Conservation (phyloP, 306 rosid genomes). For the Hippophae gyantsensis region DNA sequence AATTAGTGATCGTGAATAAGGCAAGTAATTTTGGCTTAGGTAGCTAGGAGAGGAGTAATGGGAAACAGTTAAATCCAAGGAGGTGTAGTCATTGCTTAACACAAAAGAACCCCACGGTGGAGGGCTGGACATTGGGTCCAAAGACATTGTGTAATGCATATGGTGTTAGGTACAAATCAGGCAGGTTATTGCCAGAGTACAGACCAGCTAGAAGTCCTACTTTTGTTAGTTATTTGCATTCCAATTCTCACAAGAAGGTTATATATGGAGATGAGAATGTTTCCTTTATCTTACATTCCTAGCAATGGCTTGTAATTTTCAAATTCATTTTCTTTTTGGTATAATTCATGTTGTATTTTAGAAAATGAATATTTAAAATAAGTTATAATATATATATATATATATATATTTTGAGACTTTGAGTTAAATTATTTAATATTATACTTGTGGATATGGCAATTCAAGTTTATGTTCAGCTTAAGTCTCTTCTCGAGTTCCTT, state of each 20-base stretch:
- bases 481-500: too few relatives aligned
- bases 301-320: neutral
- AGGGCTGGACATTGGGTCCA: conserved; percentile 69
- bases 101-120: conserved; percentile 69
- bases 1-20: conserved; percentile 6
- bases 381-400: too few relatives aligned
- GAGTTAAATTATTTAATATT: too few relatives aligned
- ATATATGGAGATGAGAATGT: conserved; percentile 70
- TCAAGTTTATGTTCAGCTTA: too few relatives aligned
- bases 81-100: conserved; percentile 54
- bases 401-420: too few relatives aligned
- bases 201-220: conserved; percentile 67
- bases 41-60: conserved; percentile 15
- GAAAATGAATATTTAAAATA: too few relatives aligned
- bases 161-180: conserved; percentile 68
- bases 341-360: too few relatives aligned
- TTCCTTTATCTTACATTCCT: neutral
- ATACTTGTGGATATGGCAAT: too few relatives aligned
- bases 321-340: neutral
- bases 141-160: conserved; percentile 68
- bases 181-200: conserved; percentile 56
- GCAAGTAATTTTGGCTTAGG: conserved; percentile 6
- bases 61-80: conserved; percentile 29
- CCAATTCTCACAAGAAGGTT: conserved; percentile 68
- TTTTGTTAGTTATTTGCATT: conserved; percentile 56